phyloP scores from a whole-genome alignment of 345 rosid genomes.

The Corymbia maculata region DNA sequence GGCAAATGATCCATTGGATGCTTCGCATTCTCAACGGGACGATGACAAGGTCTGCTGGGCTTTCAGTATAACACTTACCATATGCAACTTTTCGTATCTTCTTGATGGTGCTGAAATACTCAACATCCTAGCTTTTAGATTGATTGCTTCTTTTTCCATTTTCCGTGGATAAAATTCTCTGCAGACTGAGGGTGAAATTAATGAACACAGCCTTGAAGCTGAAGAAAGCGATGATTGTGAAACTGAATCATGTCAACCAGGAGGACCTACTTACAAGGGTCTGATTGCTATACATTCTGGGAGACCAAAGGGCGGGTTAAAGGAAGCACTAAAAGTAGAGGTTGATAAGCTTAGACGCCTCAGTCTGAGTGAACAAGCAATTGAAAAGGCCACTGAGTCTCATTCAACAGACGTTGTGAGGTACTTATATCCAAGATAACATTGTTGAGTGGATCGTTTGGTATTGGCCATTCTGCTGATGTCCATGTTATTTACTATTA shows the following conservation, averaged over 20 bases:
- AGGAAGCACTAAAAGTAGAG: slow-evolving; percentile 26
- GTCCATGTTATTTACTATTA: background rate
- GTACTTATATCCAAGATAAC: slow-evolving; percentile 1
- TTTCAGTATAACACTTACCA: background rate
- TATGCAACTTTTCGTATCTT: background rate
- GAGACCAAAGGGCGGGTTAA: slow-evolving; percentile 49
- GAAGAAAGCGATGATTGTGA: slow-evolving; percentile 22
- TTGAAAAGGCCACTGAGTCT: slow-evolving; percentile 34
- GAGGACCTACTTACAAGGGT: slow-evolving; percentile 31
- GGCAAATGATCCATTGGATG: slow-evolving; percentile 41
- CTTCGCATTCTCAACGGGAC: slow-evolving; percentile 21
- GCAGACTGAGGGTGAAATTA: slow-evolving; percentile 38
- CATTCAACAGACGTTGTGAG: slow-evolving; percentile 41
- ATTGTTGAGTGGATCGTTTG: background rate
- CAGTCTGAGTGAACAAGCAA: slow-evolving; percentile 67
- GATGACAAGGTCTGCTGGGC: slow-evolving; percentile 16
- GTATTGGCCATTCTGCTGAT: background rate
- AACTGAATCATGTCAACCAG: slow-evolving; percentile 10
- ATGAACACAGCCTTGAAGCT: slow-evolving; percentile 6
- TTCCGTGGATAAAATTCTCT: background rate
- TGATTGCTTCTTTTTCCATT: background rate
- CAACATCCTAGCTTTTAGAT: background rate
- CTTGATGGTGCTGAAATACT: background rate
- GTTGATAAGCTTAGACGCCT: slow-evolving; percentile 41
- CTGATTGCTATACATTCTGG: slow-evolving; percentile 73